phyloP scores from a whole-genome alignment of 2,329 filamentous ascomycete species.

The Lecanicillium sp. region DNA sequence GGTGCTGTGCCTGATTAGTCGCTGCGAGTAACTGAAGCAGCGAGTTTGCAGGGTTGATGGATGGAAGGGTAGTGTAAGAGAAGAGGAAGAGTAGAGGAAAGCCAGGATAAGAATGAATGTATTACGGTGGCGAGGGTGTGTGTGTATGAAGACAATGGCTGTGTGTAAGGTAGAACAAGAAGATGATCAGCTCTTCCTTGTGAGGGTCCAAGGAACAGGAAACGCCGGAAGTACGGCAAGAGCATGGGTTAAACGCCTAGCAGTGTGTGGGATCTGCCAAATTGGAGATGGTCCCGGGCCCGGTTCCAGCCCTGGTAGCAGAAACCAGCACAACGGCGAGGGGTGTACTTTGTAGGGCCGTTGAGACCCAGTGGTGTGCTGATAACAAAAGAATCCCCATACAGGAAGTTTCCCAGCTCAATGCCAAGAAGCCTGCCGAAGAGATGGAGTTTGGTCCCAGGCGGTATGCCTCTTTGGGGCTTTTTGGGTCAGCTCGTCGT shows the following conservation, averaged over 20 bases:
- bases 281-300: slow-evolving; percentile 5
- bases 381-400: not conserved
- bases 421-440: not conserved
- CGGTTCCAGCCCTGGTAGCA: slow-evolving; percentile 4
- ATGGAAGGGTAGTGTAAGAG: not conserved
- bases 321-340: too few species aligned
- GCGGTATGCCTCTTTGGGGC: too few species aligned
- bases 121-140: not conserved
- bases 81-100: not conserved
- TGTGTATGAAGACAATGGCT: not conserved
- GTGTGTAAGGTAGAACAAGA: not conserved
- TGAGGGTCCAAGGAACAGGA: not conserved
- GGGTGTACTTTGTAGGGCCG: not conserved
- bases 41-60: not conserved
- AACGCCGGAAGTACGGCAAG: slow-evolving; percentile 2
- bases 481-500: too few species aligned
- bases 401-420: not conserved
- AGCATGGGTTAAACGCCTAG: slow-evolving; percentile 2
- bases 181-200: not conserved
- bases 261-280: slow-evolving; percentile 8
- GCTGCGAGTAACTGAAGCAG: not conserved
- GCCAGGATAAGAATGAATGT: not conserved
- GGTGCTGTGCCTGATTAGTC: not conserved
- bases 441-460: too few species aligned
- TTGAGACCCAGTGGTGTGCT: slow-evolving; percentile 1